Conservation (phyloP, 164 flowering plant genomes). For the Cinnamomum micranthum region DNA sequence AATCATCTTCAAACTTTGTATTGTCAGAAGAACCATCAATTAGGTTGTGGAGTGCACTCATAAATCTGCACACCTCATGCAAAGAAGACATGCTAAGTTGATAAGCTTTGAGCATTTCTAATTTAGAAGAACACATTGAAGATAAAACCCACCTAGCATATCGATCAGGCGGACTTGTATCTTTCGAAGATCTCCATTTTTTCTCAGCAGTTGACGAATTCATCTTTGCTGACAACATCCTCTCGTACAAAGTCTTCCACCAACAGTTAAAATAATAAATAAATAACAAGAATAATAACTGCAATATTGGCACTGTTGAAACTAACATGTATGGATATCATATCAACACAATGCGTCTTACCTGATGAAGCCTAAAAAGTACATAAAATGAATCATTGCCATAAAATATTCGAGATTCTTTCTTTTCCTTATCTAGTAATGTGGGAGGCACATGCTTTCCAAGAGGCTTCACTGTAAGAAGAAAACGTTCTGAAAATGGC, state of each 20-base stretch:
- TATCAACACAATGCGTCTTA: constrained; percentile 21
- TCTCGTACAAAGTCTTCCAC: constrained; percentile 82
- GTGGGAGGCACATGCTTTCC: constrained; percentile 50
- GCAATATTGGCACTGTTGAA: too few species aligned
- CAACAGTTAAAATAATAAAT: constrained; percentile 4
- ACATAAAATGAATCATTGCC: constrained; percentile 94
- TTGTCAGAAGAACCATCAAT: constrained; percentile 94
- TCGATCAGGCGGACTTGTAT: constrained; percentile 45
- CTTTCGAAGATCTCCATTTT: constrained; percentile 64
- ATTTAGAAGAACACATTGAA: constrained; percentile 1
- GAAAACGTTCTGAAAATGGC: constrained; percentile 60
- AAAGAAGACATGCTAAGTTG: constrained; percentile 12
- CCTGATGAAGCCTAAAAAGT: constrained; percentile 95
- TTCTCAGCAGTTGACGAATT: constrained; percentile 68
- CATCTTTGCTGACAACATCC: constrained; percentile 77
- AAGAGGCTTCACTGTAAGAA: constrained; percentile 72
- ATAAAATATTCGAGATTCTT: constrained; percentile 61
- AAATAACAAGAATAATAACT: too few species aligned
- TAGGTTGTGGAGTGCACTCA: constrained; percentile 70
- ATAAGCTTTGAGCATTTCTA: background rate
- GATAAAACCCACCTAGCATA: constrained; percentile 60
- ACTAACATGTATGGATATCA: background rate
- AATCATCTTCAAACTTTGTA: constrained; percentile 93
- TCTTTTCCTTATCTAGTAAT: constrained; percentile 32
- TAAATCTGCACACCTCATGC: constrained; percentile 51